Conservation (phyloP, 2,329 filamentous ascomycete species). For the Bretziella fagacearum region DNA sequence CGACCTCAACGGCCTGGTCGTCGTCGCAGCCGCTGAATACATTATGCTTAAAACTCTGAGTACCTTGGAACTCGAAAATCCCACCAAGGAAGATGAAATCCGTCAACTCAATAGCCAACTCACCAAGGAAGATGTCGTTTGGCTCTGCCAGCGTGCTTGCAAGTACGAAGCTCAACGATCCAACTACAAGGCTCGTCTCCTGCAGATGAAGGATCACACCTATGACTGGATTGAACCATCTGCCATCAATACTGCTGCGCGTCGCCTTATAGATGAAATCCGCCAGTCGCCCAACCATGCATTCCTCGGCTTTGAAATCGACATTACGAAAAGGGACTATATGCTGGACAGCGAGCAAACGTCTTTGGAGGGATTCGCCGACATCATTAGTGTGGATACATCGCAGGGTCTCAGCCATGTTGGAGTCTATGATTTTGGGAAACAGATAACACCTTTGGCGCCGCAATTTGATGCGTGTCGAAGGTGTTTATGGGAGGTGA, state of each 20-base stretch:
- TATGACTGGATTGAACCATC: slow-evolving; percentile 19
- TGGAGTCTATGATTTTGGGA: background rate
- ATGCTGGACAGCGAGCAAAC: background rate
- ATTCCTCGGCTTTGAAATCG: slow-evolving; percentile 2
- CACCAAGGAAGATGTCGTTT: slow-evolving; percentile 14
- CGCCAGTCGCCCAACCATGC: background rate
- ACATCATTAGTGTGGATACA: slow-evolving; percentile 8
- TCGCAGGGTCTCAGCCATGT: background rate
- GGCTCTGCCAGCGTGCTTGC: slow-evolving; percentile 19
- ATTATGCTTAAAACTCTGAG: slow-evolving; percentile 15
- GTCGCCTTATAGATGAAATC: slow-evolving; percentile 17
- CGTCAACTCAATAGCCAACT: background rate
- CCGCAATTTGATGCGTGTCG: background rate
- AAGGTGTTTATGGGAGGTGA: slow-evolving; percentile 20
- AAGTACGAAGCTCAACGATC: slow-evolving; percentile 17
- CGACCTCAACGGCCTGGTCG: slow-evolving; percentile 19
- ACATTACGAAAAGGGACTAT: background rate
- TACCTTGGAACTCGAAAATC: slow-evolving; percentile 12
- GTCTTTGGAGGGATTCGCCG: background rate
- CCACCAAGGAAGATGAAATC: background rate
- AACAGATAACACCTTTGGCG: background rate
- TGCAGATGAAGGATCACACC: slow-evolving; percentile 19
- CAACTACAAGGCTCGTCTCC: slow-evolving; percentile 17
- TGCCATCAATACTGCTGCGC: slow-evolving; percentile 16
- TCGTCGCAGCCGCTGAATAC: slow-evolving; percentile 19